Evolutionary conservation across 2,329 filamentous ascomycete species (phyloP), one percentile per base, ranked within the genome.

Genomic region (Xylaria sp.): DNA sequence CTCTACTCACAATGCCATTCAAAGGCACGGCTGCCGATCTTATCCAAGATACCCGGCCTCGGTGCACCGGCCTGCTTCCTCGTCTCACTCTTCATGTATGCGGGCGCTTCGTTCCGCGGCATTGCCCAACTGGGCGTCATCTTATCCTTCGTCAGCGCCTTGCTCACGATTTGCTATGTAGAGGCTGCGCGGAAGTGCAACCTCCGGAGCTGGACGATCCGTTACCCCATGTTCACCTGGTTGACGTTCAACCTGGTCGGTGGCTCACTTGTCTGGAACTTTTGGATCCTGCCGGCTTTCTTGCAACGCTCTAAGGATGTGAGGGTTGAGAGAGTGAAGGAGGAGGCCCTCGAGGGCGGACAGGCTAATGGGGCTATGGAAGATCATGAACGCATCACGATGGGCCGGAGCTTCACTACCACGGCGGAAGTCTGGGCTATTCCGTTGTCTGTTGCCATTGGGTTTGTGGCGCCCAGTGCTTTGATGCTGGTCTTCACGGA

Each of bases 401-500:
- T 55, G 1, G 59, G 57, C 44, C 74, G 78, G 7, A 75, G 77
- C 59, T 70, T 83, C 10, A 48, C 57, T 9, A 72, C 73, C 5
- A 71, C 71, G 19, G 73, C 81, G 2, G 85, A 88, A 69, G 80
- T 82, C 60, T 76, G 85, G 59, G 84, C 84, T 30, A 81, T 83
- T 18, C 80, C 81, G 6, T 64, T 77, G 30, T 78, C 77, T 23
- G 76, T 83, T 0, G 73, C 76, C 0, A 52, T 80, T 8, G 80
- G 80, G 39, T 83, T 75, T 63, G 72, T 79, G 49, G 62, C 79
- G 1, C 80, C 80, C 0, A 77, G 79, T 0, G 46, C 76, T 3
- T 60, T 77, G 39, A 79, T 82, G 76, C 73, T 83, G n/a, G 64
- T 73, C n/a, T 63, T 75, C 52, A 72, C 73, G 53, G 64, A 73